Evolutionary conservation across 2,329 filamentous ascomycete genomes (phyloP).

Genomic region (Cucurbitaria berberidis): DNA sequence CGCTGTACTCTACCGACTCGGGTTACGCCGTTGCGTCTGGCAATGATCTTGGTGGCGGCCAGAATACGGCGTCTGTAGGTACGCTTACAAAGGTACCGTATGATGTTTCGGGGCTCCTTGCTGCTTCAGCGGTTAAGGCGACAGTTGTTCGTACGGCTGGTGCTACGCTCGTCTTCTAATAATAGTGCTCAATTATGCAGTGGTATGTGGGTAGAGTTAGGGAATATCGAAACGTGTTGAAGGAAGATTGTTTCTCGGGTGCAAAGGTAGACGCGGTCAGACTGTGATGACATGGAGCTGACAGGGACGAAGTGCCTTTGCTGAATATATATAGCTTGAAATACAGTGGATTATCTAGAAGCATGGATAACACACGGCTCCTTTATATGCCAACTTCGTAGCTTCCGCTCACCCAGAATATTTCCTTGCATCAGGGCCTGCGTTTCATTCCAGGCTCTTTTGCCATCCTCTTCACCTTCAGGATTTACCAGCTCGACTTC

Average conservation of each 20-base stretch:
- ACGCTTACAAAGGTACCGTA: constrained; percentile 46
- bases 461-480: constrained; percentile 21
- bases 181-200: too few species aligned
- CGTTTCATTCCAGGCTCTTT: constrained; percentile 32
- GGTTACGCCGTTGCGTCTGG: constrained; percentile 49
- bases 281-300: too few species aligned
- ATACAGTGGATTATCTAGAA: background rate
- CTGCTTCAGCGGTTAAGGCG: constrained; percentile 42
- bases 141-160: constrained; percentile 51
- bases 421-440: constrained; percentile 34
- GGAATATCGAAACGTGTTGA: too few species aligned
- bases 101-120: constrained; percentile 39
- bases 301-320: background rate
- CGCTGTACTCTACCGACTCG: constrained; percentile 42
- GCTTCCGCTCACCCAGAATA: constrained; percentile 44
- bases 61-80: constrained; percentile 42
- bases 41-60: constrained; percentile 48
- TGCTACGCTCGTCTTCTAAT: constrained; percentile 33
- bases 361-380: constrained; percentile 52
- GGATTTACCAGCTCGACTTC: constrained; percentile 66
- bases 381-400: constrained; percentile 54
- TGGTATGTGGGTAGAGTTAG: too few species aligned
- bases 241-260: too few species aligned
- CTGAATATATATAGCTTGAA: background rate
- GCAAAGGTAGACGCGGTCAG: too few species aligned